phyloP scores from a whole-genome alignment of 2,329 filamentous ascomycete species.

The Pseudodiploospora longispora region DNA sequence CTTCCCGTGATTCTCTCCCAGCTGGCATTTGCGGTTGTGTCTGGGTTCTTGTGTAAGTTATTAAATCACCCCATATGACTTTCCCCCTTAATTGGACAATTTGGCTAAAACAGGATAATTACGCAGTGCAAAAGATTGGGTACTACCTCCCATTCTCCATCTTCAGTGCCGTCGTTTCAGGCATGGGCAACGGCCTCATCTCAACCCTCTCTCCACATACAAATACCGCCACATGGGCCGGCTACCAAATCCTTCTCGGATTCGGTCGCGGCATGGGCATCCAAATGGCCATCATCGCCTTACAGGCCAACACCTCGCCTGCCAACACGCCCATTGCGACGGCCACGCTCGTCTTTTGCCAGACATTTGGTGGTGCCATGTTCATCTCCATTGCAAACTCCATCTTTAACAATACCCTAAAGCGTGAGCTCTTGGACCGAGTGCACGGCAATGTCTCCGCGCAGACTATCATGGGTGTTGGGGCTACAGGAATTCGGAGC shows the following conservation, averaged over 20 bases:
- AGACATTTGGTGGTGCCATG: constrained; percentile 31
- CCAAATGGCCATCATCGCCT: constrained; percentile 30
- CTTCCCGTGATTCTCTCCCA: constrained; percentile 9
- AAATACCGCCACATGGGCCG: constrained; percentile 31
- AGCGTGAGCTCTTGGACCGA: constrained; percentile 19
- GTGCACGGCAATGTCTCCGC: constrained; percentile 14
- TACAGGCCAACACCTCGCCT: constrained; percentile 18
- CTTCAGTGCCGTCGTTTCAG: constrained; percentile 20
- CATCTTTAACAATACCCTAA: constrained; percentile 24
- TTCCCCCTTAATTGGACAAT: background rate
- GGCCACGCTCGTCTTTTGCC: constrained; percentile 18
- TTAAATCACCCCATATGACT: background rate
- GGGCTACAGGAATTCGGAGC: background rate
- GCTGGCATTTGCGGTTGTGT: constrained; percentile 5
- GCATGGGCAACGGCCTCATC: constrained; percentile 32
- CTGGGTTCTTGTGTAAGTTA: background rate
- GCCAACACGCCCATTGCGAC: constrained; percentile 19
- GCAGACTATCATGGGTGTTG: background rate
- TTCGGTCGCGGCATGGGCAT: constrained; percentile 35
- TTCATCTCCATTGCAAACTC: constrained; percentile 31
- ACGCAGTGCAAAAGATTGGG: constrained; percentile 23
- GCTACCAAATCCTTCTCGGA: constrained; percentile 35
- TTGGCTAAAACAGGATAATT: background rate
- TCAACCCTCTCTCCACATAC: constrained; percentile 31
- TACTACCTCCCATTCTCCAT: constrained; percentile 38